Evolutionary conservation across 139 green algal genomes (phyloP), one percentile per base, ranked within the genome.

Genomic region (Eudorina sp.): DNA sequence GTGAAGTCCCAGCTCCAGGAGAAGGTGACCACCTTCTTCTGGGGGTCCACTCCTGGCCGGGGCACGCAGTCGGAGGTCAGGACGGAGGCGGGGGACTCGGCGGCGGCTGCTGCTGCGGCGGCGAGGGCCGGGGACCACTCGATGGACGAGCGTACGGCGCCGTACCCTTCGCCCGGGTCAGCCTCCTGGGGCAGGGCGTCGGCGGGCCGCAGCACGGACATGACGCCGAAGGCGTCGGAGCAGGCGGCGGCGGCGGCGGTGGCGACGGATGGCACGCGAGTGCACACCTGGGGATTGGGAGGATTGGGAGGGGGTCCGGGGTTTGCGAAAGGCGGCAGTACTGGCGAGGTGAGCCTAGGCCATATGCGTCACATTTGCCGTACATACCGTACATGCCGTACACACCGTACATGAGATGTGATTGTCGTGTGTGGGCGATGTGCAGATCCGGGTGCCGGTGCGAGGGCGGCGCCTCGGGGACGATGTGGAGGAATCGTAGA

Each of bases 1-100:
- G 21, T n/a, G 18, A 51, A 87, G 64, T 87, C 45, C 81, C 81
- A 87, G n/a, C 45, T 45, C 62, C 62, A 87, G 43, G 62, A 79
- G 25, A 69, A 87, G 3, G 76, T 55, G 8, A 58, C 25, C 29
- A 48, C 29, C 45, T 43, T 60, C 8, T 16, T 13, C 62, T 21
- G 14, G 0, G 8, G 40, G 23, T 79, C 64, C 34, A 75, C 45
- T 31, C 31, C 31, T 0, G 81, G 81, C 0, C 62, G 81, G 21
- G 79, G 79, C 13, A 31, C 9, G 81, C 81, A 87, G 0, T 19
- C 64, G 1, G 45, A 62, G 0, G 62, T 78, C 5, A 87, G 21
- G 3, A 53, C 45, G 0, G 45, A 31, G 45, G 3, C 8, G 2
- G 62, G n/a, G 2, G 45, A 45, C 45, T 79, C 81, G 31, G 81